These are phyloP conservation scores for Clavispora phyllophila DNA, from an alignment of 805 yeast species.

Conservation along the genomic window DNA sequence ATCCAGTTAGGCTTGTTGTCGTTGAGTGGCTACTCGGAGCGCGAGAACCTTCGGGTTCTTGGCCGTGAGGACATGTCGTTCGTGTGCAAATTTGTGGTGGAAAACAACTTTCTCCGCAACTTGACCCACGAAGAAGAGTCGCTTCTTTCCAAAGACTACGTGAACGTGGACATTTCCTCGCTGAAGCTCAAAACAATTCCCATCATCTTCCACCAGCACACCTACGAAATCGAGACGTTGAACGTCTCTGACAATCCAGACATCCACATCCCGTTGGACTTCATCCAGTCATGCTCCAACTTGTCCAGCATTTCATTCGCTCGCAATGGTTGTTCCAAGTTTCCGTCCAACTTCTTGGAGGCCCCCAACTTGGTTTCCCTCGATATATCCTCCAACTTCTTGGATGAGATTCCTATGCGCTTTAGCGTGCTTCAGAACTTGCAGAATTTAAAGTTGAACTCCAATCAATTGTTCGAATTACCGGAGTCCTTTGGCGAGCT, in stretches of 20 bases:
- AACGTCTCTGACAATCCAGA: conserved; percentile 87
- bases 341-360: conserved; percentile 70
- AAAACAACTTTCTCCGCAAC: conserved; percentile 55
- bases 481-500: conserved; percentile 60
- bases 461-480: conserved; percentile 62
- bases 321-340: conserved; percentile 63
- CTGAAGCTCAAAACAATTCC: conserved; percentile 82
- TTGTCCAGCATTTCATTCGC: conserved; percentile 63
- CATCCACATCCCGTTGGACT: conserved; percentile 75
- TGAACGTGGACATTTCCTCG: conserved; percentile 67
- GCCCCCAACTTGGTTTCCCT: conserved; percentile 62
- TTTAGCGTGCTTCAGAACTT: conserved; percentile 50
- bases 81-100: conserved; percentile 73
- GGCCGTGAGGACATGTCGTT: conserved; percentile 83
- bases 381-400: conserved; percentile 74
- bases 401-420: conserved; percentile 56
- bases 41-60: conserved; percentile 70
- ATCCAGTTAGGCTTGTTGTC: conserved; percentile 70
- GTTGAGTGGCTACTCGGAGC: conserved; percentile 71
- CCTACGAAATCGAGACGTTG: conserved; percentile 72
- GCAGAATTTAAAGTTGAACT: conserved; percentile 60
- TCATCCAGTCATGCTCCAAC: conserved; percentile 76
- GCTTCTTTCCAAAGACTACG: conserved; percentile 58
- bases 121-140: conserved; percentile 67
- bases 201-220: conserved; percentile 70